Evolutionary conservation across 257 asterid genomes (phyloP), one percentile per base, ranked within the genome.

Genomic region (Solanum boliviense): DNA sequence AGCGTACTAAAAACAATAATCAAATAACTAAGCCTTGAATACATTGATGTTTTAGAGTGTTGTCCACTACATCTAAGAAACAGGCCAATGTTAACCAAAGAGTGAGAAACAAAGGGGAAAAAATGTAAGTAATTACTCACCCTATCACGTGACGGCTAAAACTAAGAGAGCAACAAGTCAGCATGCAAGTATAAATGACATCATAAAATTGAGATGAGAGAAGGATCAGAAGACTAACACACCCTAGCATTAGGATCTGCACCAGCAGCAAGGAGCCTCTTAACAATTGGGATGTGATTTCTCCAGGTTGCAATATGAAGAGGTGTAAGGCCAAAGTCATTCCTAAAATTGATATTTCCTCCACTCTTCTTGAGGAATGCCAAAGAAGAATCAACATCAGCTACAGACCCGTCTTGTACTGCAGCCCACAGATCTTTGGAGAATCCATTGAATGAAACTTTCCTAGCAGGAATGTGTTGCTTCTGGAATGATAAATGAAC

Each of bases 181-280:
- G 83, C 84, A 89, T 83, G 88, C 89, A 81, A 74, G 89, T 65
- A 86, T 52, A 52, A 84, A 58, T 73, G 87, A 86, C 67, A 88
- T 79, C 82, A 87, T 82, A 88, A 90, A 74, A 86, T 86, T 89
- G 88, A 90, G 60, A 88, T 44, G n/a, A 91, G 36, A 86, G 84
- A 83, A 88, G 87, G 76, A 85, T 70, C 38, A 88, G 88, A 91
- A 86, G 89, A 56, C 84, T 87, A 92, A 86, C 91, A 87, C 92
- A 97, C 99, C 99, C 99, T 94, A 67, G 97, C 98, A 93, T 97
- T 93, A 88, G 99, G 98, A 93, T 96, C 99, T 38, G 99, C 99
- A 89, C 99, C 99, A 89, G 98, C 98, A 89, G 93, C 98, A 91
- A 97, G 98, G 82, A 97, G 95, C 92, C 98, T 93, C 88, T 92